Evolutionary conservation across 495 filamentous ascomycete species (phyloP).

Genomic region (Penicillium lividum): DNA sequence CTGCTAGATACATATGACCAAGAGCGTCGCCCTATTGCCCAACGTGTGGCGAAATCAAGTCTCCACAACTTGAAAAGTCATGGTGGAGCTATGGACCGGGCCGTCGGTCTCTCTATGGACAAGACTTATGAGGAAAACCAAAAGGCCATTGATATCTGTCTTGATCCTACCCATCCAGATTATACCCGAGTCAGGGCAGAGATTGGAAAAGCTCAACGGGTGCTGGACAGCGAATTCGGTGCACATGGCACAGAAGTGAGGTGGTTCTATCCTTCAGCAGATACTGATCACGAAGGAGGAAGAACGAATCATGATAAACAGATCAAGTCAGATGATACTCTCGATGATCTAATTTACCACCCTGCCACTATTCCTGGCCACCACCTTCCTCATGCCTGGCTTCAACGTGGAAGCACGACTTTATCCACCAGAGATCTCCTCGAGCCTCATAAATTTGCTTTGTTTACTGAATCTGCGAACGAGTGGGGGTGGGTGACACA

Average conservation of each 20-base stretch:
- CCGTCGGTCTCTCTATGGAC: constrained; percentile 5
- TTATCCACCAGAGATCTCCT: constrained; percentile 10
- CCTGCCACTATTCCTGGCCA: constrained; percentile 15
- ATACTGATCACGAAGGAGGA: too few relatives aligned
- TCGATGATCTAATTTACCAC: constrained; percentile 11
- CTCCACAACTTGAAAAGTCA: constrained; percentile 10
- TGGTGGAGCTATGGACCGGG: constrained; percentile 10
- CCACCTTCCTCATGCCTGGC: constrained; percentile 17
- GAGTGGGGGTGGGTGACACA: too few relatives aligned
- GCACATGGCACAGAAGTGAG: constrained; percentile 10
- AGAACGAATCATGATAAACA: too few relatives aligned
- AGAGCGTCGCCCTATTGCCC: constrained; percentile 33
- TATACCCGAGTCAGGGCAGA: not conserved
- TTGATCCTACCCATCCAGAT: not conserved
- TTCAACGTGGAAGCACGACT: not conserved
- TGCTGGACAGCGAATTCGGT: constrained; percentile 15
- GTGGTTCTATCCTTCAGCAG: constrained; percentile 10
- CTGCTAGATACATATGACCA: constrained; percentile 27
- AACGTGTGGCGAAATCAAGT: constrained; percentile 12
- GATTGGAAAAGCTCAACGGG: constrained; percentile 2
- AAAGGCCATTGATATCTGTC: constrained; percentile 4
- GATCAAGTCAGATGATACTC: not conserved
- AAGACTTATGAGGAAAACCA: constrained; percentile 4
- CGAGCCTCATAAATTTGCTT: too few relatives aligned
- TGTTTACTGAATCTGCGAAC: too few relatives aligned